phyloP scores from a whole-genome alignment of 2,329 filamentous ascomycete genomes.

The Verticillium klebahnii region DNA sequence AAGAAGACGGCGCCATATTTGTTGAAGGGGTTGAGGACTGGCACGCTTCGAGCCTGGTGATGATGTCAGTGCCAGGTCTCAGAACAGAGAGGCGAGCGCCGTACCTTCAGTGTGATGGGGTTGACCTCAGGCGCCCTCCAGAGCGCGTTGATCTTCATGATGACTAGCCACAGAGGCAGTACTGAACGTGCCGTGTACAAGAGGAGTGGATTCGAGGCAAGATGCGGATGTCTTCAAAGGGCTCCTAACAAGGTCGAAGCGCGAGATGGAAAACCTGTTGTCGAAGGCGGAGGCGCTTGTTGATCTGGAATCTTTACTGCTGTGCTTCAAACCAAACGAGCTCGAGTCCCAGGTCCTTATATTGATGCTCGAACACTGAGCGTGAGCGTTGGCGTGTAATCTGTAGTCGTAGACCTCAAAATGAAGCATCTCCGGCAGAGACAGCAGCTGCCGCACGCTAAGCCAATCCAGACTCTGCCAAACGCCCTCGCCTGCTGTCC shows the following conservation, averaged over 20 bases:
- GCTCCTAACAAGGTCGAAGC: not conserved
- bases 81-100: not conserved
- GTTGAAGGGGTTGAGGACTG: slow-evolving; percentile 72
- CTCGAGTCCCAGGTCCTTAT: not conserved
- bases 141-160: slow-evolving; percentile 31
- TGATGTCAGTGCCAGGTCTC: not conserved
- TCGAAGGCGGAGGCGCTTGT: not conserved
- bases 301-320: not conserved
- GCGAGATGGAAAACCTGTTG: not conserved
- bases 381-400: not conserved
- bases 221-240: not conserved
- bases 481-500: not conserved
- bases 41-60: slow-evolving; percentile 62
- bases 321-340: not conserved
- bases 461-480: not conserved
- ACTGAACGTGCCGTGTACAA: not conserved
- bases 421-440: slow-evolving; percentile 3
- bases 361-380: not conserved
- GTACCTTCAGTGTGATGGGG: slow-evolving; percentile 69
- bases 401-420: not conserved
- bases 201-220: not conserved
- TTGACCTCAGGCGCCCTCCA: slow-evolving; percentile 68
- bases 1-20: slow-evolving; percentile 84
- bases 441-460: not conserved
- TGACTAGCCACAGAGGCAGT: not conserved